These are phyloP conservation scores for Mesembryanthemum crystallinum DNA, from an alignment of 148 eudicot species.

Conservation along the genomic window DNA sequence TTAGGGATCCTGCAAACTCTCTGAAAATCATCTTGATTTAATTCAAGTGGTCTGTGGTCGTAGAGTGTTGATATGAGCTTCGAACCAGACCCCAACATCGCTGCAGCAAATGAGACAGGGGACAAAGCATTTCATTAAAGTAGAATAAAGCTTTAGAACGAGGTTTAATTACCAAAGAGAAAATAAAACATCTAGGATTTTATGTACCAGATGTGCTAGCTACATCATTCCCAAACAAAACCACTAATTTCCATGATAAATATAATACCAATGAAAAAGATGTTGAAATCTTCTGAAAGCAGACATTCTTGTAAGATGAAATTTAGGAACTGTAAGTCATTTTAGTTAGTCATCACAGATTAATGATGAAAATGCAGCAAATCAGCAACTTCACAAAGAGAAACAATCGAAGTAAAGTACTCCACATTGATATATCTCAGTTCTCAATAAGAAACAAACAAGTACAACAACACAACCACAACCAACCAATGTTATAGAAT, in stretches of 20 bases:
- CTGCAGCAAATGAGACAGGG: slow-evolving; percentile 28
- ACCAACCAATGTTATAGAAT: background rate
- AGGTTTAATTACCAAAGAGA: too few relatives aligned
- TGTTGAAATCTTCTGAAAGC: background rate
- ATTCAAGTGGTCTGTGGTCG: slow-evolving; percentile 63
- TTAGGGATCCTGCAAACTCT: slow-evolving; percentile 70
- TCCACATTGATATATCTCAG: background rate
- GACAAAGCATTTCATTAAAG: background rate
- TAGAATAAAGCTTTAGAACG: background rate
- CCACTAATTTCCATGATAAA: too few relatives aligned
- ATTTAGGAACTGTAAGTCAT: background rate
- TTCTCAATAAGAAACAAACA: background rate
- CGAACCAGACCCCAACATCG: slow-evolving; percentile 32
- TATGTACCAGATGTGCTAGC: background rate
- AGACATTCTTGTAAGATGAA: too few relatives aligned
- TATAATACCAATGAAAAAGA: too few relatives aligned
- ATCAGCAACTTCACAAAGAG: background rate
- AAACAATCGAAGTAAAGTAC: background rate
- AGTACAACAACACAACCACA: background rate
- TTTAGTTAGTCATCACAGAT: background rate
- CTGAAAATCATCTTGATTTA: slow-evolving; percentile 61
- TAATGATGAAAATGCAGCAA: background rate
- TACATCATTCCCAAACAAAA: too few relatives aligned
- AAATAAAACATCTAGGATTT: too few relatives aligned
- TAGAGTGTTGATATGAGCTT: slow-evolving; percentile 27